A percentile compares a stretch with the other conserved stretches of the same genome.
phyloP scores from a whole-genome alignment of 305 asterid genomes.

The Plantago lanceolata region DNA sequence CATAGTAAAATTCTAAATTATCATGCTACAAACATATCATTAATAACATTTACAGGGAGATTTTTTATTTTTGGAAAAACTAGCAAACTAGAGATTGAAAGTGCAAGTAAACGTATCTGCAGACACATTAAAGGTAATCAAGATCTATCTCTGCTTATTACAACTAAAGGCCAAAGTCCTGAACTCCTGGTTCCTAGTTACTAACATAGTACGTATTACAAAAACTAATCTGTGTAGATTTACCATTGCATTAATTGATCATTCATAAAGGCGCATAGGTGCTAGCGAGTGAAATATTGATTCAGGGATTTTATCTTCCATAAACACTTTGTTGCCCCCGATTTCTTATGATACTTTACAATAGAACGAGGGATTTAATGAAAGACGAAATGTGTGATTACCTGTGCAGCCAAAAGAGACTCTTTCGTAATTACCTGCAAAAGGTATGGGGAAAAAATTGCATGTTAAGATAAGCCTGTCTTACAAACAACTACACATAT shows the following conservation, averaged over 20 bases:
- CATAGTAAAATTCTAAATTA: too few species aligned
- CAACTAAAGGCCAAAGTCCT: not conserved
- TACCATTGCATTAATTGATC: not conserved
- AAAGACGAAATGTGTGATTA: constrained; percentile 17
- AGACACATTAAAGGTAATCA: constrained; percentile 6
- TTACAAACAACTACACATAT: not conserved
- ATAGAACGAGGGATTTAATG: not conserved
- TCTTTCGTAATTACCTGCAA: constrained; percentile 82
- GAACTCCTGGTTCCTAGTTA: not conserved
- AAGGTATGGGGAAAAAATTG: constrained; percentile 14
- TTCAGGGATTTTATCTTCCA: not conserved
- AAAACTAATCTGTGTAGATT: not conserved
- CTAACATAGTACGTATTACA: not conserved
- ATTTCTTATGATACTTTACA: not conserved
- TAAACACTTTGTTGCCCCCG: not conserved
- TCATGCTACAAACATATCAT: too few species aligned
- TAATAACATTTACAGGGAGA: not conserved
- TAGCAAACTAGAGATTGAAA: constrained; percentile 1
- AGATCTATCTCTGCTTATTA: constrained; percentile 3
- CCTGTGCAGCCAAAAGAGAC: constrained; percentile 96
- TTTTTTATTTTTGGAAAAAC: not conserved
- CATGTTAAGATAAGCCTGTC: constrained; percentile 10
- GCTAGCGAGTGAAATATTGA: too few species aligned
- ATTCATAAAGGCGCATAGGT: not conserved
- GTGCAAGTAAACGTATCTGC: constrained; percentile 9